Percentiles rank a stretch among this genome's conserved stretches.
phyloP scores from a whole-genome alignment of 176 grass and related monocot species.

The Elymus sibiricus region DNA sequence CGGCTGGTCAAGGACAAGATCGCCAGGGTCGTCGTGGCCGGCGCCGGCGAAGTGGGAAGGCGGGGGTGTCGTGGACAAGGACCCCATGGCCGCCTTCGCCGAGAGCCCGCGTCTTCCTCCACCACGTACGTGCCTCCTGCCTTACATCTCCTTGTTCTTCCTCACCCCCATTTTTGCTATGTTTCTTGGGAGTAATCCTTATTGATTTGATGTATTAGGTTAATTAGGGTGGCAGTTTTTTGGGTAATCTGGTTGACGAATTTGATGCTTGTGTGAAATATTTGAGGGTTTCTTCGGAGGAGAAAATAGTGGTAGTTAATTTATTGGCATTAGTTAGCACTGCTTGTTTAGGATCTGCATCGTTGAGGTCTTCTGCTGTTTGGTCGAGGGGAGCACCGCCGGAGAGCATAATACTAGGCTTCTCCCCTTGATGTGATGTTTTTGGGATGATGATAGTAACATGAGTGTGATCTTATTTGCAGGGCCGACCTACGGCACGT shows the following conservation, averaged over 20 bases:
- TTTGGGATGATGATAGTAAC: background rate
- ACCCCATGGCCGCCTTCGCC: constrained; percentile 65
- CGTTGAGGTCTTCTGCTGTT: background rate
- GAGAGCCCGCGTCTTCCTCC: constrained; percentile 90
- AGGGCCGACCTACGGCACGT: constrained; percentile 65
- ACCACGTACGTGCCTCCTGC: constrained; percentile 38
- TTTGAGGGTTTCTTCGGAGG: no score
- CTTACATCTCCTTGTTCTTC: background rate
- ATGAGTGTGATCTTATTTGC: background rate
- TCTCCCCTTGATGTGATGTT: background rate
- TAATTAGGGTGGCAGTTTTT: no score
- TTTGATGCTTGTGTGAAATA: background rate
- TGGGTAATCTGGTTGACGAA: background rate
- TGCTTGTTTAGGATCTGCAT: background rate
- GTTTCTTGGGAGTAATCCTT: background rate
- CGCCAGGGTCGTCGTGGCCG: constrained; percentile 26
- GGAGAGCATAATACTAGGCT: background rate
- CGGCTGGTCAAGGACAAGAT: constrained; percentile 82
- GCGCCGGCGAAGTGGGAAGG: background rate
- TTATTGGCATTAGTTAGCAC: background rate
- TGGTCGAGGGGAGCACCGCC: background rate
- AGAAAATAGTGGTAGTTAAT: background rate
- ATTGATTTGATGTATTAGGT: background rate
- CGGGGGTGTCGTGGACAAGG: constrained; percentile 61
- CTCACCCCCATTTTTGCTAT: background rate